Conservation (phyloP, 1,284 basidiomycete species). For the Cutaneotrichosporon cavernicola region DNA sequence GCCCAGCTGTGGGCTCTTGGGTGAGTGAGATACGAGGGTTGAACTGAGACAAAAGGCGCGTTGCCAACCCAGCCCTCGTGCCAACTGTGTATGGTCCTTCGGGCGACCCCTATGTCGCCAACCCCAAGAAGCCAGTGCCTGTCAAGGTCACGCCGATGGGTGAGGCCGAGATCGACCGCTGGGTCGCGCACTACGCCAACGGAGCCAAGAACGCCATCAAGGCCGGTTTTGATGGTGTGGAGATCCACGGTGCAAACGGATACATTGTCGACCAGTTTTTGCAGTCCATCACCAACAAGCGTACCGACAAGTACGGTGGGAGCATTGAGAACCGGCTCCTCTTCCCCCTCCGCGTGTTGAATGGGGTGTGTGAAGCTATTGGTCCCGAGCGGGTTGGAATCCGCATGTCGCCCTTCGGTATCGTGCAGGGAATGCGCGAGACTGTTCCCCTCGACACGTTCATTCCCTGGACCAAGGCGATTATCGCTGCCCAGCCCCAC, state of each 20-base stretch:
- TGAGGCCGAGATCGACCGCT: slow-evolving; percentile 45
- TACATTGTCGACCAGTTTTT: slow-evolving; percentile 60
- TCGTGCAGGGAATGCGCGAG: slow-evolving; percentile 52
- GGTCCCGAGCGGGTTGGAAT: slow-evolving; percentile 58
- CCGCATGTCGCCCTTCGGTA: slow-evolving; percentile 60
- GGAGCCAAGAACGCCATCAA: slow-evolving; percentile 60
- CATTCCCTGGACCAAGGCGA: slow-evolving; percentile 31
- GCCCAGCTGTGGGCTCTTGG: slow-evolving; percentile 59
- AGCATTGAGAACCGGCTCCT: slow-evolving; percentile 59
- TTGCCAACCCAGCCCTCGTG: slow-evolving; percentile 17
- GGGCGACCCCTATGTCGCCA: slow-evolving; percentile 15
- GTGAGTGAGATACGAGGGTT: slow-evolving; percentile 23
- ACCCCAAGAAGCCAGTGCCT: slow-evolving; percentile 4
- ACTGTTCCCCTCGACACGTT: slow-evolving; percentile 51
- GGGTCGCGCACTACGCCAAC: slow-evolving; percentile 56
- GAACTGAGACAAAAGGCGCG: slow-evolving; percentile 8
- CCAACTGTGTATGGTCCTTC: slow-evolving; percentile 35
- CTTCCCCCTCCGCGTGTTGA: slow-evolving; percentile 60
- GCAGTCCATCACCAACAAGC: slow-evolving; percentile 58
- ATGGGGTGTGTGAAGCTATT: slow-evolving; percentile 57
- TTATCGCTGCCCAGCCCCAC: slow-evolving; percentile 55
- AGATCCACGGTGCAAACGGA: slow-evolving; percentile 54
- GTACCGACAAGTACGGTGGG: slow-evolving; percentile 65
- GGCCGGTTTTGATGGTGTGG: slow-evolving; percentile 67
- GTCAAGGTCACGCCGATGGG: slow-evolving; percentile 23